phyloP scores from a whole-genome alignment of 2,329 filamentous ascomycete species.

The Sarocladiaceae sp. region DNA sequence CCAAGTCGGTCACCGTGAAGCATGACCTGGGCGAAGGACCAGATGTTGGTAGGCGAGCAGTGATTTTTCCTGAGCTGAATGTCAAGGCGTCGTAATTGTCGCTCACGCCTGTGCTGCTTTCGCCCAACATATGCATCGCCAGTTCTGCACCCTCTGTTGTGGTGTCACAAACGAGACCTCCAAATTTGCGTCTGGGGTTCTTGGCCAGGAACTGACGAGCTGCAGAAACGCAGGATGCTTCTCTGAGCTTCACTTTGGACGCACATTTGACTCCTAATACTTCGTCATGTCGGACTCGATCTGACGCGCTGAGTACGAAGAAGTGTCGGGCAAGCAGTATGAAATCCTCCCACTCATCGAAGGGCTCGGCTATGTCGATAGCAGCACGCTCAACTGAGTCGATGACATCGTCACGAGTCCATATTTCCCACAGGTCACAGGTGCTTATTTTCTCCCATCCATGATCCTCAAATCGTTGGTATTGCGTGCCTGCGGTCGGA shows the following conservation, averaged over 20 bases:
- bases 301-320: conserved; percentile 63
- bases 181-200: conserved; percentile 52
- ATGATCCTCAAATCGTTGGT: conserved; percentile 59
- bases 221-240: too few species aligned
- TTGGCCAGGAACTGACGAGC: conserved; percentile 1
- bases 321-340: conserved; percentile 82
- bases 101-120: conserved; percentile 39
- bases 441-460: conserved; percentile 64
- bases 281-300: not conserved
- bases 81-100: conserved; percentile 49
- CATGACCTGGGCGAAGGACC: conserved; percentile 55
- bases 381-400: conserved; percentile 50
- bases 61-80: conserved; percentile 14
- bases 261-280: not conserved
- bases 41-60: conserved; percentile 21
- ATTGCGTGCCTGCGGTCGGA: conserved; percentile 61
- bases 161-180: conserved; percentile 42
- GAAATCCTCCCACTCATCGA: conserved; percentile 97
- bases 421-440: conserved; percentile 76
- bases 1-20: conserved; percentile 68
- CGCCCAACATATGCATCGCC: conserved; percentile 41
- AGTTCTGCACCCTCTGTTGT: conserved; percentile 36
- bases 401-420: conserved; percentile 68
- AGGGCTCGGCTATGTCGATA: conserved; percentile 72
- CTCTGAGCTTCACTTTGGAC: too few species aligned